Conservation (phyloP, 306 rosid genomes). For the Medicago arabica region DNA sequence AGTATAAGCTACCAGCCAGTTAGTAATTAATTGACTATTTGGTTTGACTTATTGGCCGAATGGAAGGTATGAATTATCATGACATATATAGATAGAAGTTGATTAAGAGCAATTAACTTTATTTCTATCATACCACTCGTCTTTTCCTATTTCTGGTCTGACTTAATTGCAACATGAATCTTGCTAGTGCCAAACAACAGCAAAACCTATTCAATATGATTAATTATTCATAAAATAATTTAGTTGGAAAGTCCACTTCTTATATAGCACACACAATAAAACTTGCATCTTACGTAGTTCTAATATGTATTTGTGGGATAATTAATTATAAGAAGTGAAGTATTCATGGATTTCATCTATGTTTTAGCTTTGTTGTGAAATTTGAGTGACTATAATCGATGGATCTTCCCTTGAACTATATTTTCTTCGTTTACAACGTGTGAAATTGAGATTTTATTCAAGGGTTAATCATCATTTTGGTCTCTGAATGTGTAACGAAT, state of each 20-base stretch:
- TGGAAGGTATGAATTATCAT: slow-evolving; percentile 43
- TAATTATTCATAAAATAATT: neutral
- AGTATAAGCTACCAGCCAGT: neutral
- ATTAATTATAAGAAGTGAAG: no score
- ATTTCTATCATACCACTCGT: neutral
- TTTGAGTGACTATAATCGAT: neutral
- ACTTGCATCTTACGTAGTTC: neutral
- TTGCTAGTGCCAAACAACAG: neutral
- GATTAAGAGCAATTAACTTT: neutral
- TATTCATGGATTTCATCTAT: neutral
- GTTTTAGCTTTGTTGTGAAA: neutral
- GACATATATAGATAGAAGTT: neutral
- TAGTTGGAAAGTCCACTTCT: neutral
- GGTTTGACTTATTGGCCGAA: slow-evolving; percentile 42
- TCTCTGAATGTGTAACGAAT: no score
- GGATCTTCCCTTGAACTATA: neutral
- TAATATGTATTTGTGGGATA: no score
- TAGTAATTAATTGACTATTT: slow-evolving; percentile 40
- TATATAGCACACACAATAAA: neutral
- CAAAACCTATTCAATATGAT: no score
- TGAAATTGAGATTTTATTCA: neutral
- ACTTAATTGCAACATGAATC: neutral
- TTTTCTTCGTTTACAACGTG: neutral
- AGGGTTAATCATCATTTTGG: no score
- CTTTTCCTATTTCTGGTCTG: neutral